Evolutionary conservation across 1,284 basidiomycete genomes (phyloP), one percentile per base, ranked within the genome.

Genomic region (Lentinula novae-zelandiae): DNA sequence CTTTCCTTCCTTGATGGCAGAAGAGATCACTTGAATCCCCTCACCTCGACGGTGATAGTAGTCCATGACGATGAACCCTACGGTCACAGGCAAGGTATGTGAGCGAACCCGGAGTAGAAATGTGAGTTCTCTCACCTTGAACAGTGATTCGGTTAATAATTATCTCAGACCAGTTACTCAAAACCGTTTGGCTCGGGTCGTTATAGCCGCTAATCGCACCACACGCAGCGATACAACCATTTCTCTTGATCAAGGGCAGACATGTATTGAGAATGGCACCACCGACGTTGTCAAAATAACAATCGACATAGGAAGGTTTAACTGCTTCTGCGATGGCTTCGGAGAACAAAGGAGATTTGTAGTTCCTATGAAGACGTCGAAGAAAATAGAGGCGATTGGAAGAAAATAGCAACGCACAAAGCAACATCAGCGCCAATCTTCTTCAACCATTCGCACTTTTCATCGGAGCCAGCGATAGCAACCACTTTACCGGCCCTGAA

Each of bases 281-380:
- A 46, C 54, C 54, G 13, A 56, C 54, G 22, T 56, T 56, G 31
- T 56, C 54, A 20, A 56, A 56, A 20, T 56, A 56, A 34, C 54
- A 56, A 33, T 56, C 54, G n/a, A 42, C 40, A n/a, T 46, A 56
- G 20, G 54, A 56, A n/a, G 54, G 54, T 7, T 46, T 46, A 10
- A 33, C 54, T 36, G 54, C 54, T 12, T 27, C 40, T n/a, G 20
- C 8, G 1, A 56, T 31, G 17, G 42, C 54, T 15, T 33, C 8
- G 9, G 15, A 13, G 36, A 56, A 56, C 5, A 22, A 33, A 22
- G 54, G 27, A n/a, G 54, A 44, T 36, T 56, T 56, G 31, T 56
- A 56, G 40, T 56, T 56, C 3, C 54, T 56, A 31, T 7, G 15
- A 13, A 36, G 5, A 33, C 9, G 13, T 27, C 27, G 27, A 27